Base-by-base conservation (phyloP, 2,329 filamentous ascomycete species). In the Colletotrichum incanum region DNA sequence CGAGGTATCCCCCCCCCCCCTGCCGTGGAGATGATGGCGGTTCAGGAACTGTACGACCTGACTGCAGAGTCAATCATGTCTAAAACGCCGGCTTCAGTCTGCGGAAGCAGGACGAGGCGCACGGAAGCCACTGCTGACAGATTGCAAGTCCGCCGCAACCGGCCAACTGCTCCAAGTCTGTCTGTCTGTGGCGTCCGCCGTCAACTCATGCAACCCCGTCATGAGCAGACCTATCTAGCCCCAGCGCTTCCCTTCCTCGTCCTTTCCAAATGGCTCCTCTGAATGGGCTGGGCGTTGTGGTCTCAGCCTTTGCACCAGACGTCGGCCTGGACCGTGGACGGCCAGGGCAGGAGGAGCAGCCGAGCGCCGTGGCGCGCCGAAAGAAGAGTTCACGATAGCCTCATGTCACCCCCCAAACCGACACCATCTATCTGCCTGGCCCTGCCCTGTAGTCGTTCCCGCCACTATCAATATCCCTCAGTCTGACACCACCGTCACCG, bases 341-440 rank as follows among this genome's bases (percentile, higher is more conserved):
- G 58, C 59, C 65, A 59, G 59, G 23, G 58, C 59, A 50, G 26
- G 45, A 26, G 47, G 59, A 43, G 41, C 58, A 34, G 63, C 65
- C 68, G 65, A 50, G 23, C 26, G 52, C 34, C 65, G 50, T 47
- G 26, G 52, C 58, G 58, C 59, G 28, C 5, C 69, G 69, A 64
- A 26, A 59, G 39, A 45, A 59, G 39, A 45, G 58, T 69, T 55
- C 39, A 69, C 65, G 65, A 72, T 72, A 45, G 52, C 69, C 59
- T 72, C 69, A 64, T 37, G 45, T 59, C 52, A 69, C 54, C 28
- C 58, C 45, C 58, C 41, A 37, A 63, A 41, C 37, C 69, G 43
- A 54, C 59, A 47, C 50, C 59, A 28, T 59, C 45, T 54, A 37
- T 45, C 65, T 47, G 28, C 28, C 28, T 31, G 28, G 47, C 52